These are phyloP conservation scores for Sistotremastrum suecicum DNA, from an alignment of 768 basidiomycete species.

Conservation along the genomic window DNA sequence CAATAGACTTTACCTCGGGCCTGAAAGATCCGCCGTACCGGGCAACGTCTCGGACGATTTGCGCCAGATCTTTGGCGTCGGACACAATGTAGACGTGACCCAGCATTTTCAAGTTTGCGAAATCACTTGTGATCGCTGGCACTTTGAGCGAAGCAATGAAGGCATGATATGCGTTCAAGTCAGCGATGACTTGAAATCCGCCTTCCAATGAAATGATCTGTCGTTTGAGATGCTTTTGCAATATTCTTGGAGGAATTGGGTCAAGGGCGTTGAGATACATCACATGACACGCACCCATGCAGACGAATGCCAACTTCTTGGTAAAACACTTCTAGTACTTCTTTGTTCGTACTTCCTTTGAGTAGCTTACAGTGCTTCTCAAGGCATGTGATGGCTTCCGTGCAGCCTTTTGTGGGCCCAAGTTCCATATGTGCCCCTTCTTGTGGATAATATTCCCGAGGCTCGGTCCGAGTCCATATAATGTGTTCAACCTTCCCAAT, in stretches of 20 bases:
- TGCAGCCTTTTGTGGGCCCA: constrained; percentile 75
- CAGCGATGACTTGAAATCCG: constrained; percentile 92
- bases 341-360: constrained; percentile 87
- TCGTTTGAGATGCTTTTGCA: constrained; percentile 93
- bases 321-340: constrained; percentile 95
- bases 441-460: constrained; percentile 82
- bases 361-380: constrained; percentile 84
- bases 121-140: constrained; percentile 73
- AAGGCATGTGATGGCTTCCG: constrained; percentile 79
- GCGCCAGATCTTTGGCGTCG: constrained; percentile 91
- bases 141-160: constrained; percentile 84
- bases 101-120: constrained; percentile 91
- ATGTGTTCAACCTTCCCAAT: constrained; percentile 75
- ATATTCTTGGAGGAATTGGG: constrained; percentile 37
- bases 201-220: constrained; percentile 92
- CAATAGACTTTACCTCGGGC: constrained; percentile 53
- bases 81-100: constrained; percentile 94
- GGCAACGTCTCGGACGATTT: constrained; percentile 90
- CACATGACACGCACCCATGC: constrained; percentile 44
- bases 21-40: constrained; percentile 90
- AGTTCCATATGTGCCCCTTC: constrained; percentile 71
- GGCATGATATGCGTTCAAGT: constrained; percentile 83
- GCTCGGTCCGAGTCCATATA: constrained; percentile 65
- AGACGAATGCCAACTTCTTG: constrained; percentile 91
- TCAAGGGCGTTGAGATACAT: constrained; percentile 5